phyloP scores from a whole-genome alignment of 441 rosid species.

The Gossypium aridum region DNA sequence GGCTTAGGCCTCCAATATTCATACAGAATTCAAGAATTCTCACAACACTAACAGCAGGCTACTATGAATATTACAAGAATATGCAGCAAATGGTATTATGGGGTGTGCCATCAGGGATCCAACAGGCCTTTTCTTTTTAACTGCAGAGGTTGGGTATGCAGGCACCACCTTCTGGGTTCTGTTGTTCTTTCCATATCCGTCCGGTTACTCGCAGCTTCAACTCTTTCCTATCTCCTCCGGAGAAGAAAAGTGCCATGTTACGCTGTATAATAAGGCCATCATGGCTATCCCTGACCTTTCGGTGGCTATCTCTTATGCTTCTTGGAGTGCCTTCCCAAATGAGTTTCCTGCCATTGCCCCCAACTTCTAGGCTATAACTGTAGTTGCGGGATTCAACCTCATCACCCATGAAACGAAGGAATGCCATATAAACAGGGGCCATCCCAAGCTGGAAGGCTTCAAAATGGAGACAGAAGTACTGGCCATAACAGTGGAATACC shows the following conservation, averaged over 20 bases:
- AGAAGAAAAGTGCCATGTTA: conserved; percentile 93
- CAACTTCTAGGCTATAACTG: conserved; percentile 92
- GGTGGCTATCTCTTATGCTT: conserved; percentile 36
- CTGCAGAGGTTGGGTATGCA: conserved; percentile 85
- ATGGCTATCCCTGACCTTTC: conserved; percentile 90
- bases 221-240: conserved; percentile 95
- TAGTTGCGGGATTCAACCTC: conserved; percentile 76
- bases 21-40: conserved; percentile 19
- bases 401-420: conserved; percentile 90
- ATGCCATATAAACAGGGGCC: conserved; percentile 96
- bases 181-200: conserved; percentile 94
- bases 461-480: conserved; percentile 90
- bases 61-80: conserved; percentile 19
- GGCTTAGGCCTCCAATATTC: conserved; percentile 21
- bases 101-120: background rate
- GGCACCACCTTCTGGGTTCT: conserved; percentile 71
- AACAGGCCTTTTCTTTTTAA: conserved; percentile 10
- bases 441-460: conserved; percentile 96
- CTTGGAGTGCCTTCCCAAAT: background rate
- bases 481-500: conserved; percentile 95
- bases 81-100: conserved; percentile 8
- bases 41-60: conserved; percentile 12
- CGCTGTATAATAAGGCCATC: conserved; percentile 89
- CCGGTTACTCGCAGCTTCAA: conserved; percentile 87
- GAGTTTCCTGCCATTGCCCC: conserved; percentile 16